Percentiles rank a stretch among this genome's conserved stretches.
phyloP scores from a whole-genome alignment of 2,329 filamentous ascomycete genomes.

The Parastagonospora avenae region DNA sequence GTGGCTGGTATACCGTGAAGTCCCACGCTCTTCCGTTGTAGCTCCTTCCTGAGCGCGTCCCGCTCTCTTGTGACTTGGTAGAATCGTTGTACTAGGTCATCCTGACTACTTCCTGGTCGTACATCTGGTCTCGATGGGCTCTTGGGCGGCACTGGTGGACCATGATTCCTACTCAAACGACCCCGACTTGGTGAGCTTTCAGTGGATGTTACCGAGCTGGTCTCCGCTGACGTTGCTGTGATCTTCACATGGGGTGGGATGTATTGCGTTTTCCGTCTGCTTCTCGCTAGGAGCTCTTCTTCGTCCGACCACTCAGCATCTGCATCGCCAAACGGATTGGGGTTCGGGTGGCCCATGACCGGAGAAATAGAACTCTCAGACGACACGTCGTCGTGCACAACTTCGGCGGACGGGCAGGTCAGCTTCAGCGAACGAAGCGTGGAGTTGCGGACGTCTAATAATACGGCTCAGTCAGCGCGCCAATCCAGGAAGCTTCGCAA shows the following conservation, averaged over 20 bases:
- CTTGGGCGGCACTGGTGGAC: slow-evolving; percentile 42
- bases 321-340: slow-evolving; percentile 38
- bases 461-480: slow-evolving; percentile 28
- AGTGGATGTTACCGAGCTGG: slow-evolving; percentile 32
- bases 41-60: slow-evolving; percentile 43
- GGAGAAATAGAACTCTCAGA: slow-evolving; percentile 22
- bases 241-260: slow-evolving; percentile 34
- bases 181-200: slow-evolving; percentile 22
- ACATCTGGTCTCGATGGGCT: slow-evolving; percentile 42
- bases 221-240: slow-evolving; percentile 25
- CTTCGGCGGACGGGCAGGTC: slow-evolving; percentile 45
- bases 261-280: slow-evolving; percentile 33
- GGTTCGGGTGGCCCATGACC: slow-evolving; percentile 20
- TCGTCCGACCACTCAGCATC: slow-evolving; percentile 46
- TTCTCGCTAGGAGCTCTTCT: slow-evolving; percentile 43
- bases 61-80: slow-evolving; percentile 47
- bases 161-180: slow-evolving; percentile 23
- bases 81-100: slow-evolving; percentile 45
- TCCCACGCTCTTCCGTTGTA: slow-evolving; percentile 42
- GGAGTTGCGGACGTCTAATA: slow-evolving; percentile 44
- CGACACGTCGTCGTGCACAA: slow-evolving; percentile 25
- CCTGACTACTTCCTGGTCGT: slow-evolving; percentile 38
- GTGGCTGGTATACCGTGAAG: slow-evolving; percentile 33
- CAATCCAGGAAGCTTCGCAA: slow-evolving; percentile 4
- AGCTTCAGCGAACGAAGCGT: slow-evolving; percentile 44